Percentiles rank a stretch among this genome's conserved stretches.
Conservation (phyloP, 768 basidiomycete genomes). For the Auricularia sp. region DNA sequence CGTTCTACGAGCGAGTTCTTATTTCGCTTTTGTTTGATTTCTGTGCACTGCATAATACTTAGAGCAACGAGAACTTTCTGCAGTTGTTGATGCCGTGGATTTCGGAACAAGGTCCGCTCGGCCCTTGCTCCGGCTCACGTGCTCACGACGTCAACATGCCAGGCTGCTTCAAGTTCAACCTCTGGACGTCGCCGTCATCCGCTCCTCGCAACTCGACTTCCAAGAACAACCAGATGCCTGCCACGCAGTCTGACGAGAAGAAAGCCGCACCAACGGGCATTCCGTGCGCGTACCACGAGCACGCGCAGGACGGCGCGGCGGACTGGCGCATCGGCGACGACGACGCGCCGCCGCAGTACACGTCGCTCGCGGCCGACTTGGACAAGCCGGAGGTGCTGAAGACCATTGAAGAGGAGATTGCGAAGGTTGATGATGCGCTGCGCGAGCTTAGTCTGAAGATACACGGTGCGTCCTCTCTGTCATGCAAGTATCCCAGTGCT, state of each 20-base stretch:
- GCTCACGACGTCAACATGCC: background rate
- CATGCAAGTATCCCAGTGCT: background rate
- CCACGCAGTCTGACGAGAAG: background rate
- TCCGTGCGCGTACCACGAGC: background rate
- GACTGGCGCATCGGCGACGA: background rate
- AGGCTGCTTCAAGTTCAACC: too few relatives aligned
- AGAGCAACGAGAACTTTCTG: too few relatives aligned
- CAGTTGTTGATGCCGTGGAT: too few relatives aligned
- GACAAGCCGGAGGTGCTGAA: conserved; percentile 40
- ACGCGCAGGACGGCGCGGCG: background rate
- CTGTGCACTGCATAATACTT: too few relatives aligned
- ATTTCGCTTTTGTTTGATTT: too few relatives aligned
- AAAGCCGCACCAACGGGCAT: background rate
- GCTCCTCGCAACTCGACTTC: too few relatives aligned
- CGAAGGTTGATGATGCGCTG: conserved; percentile 45
- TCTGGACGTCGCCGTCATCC: too few relatives aligned
- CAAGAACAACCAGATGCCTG: too few relatives aligned
- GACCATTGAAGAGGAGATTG: conserved; percentile 50
- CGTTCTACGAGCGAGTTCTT: too few relatives aligned
- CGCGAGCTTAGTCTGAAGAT: conserved; percentile 59
- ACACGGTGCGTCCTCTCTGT: conserved; percentile 36
- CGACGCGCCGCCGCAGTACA: background rate
- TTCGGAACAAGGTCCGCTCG: too few relatives aligned
- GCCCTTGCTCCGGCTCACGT: background rate
- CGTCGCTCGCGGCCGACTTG: background rate